Evolutionary conservation across 352 stramenopile genomes (phyloP), one percentile per base, ranked within the genome.

Genomic region (Halophytophthora polymorphica): DNA sequence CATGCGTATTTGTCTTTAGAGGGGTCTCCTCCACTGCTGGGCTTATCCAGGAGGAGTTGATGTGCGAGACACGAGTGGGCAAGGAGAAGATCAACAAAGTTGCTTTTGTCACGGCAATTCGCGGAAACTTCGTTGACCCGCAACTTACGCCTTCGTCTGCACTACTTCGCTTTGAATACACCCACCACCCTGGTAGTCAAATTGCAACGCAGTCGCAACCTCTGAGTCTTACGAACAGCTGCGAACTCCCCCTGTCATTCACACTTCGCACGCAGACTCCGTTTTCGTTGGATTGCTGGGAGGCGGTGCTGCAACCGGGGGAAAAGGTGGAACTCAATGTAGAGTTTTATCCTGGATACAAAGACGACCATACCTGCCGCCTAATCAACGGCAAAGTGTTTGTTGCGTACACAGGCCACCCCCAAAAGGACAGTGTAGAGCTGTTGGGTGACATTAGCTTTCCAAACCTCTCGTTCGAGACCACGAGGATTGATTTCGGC

Each of bases 401-500:
- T 3, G 72, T 96, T 42, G 53, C 70, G 6, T 98, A 97, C 65
- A 69, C 73, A 3, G 82, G 82, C 12, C 95, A 98, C 47, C 91
- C 95, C 11, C 83, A 98, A 46, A 88, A 79, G 45, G 95, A 98
- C 55, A 80, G 55, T 25, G 69, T 98, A 13, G 73, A 93, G 2
- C 59, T 98, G 3, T 42, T 91, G 7, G 95, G 84, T 1, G 86
- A 98, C 37, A 97, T 98, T 37, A 93, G 89, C 45, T 98, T 97
- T 43, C 95, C 95, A 1, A 98, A 98, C 47, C 67, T 98, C 5
- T 59, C 86, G 38, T 98, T 98, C 45, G 90, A 98, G 55, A 89
- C 56, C 23, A 77, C 69, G 12, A 83, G 82, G 31, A 83, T 98
- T 33, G 92, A 97, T 50, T 98, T 98, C 58, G 95, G 95, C 21